phyloP scores from a whole-genome alignment of 176 grass and related monocot species.

The Avena atlantica region DNA sequence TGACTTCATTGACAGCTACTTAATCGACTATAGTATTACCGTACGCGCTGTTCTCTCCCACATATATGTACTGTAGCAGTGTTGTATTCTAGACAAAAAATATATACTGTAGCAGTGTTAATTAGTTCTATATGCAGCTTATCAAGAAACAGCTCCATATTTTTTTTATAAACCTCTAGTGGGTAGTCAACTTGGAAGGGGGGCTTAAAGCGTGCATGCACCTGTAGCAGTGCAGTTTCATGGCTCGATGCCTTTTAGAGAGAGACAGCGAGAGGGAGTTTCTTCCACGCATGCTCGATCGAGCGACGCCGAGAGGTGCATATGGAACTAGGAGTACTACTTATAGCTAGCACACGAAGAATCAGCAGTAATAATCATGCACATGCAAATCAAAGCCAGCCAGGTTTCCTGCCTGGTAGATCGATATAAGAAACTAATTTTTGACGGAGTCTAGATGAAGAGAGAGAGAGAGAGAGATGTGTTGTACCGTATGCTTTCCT shows the following conservation, averaged over 20 bases:
- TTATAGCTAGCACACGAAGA: not conserved
- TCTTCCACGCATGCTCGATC: not conserved
- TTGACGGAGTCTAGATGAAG: not conserved
- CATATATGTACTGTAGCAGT: not conserved
- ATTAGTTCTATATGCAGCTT: not conserved
- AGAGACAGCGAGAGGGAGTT: not conserved
- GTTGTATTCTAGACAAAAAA: too few relatives aligned
- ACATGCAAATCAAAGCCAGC: not conserved
- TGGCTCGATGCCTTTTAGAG: conserved; percentile 1
- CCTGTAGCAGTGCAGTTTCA: conserved; percentile 22
- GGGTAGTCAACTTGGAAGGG: conserved; percentile 20
- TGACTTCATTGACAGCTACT: conserved; percentile 42
- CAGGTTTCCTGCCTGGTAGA: not conserved
- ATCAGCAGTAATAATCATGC: too few relatives aligned
- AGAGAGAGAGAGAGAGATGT: not conserved
- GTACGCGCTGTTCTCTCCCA: not conserved
- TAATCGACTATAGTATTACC: too few relatives aligned
- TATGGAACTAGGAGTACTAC: not conserved
- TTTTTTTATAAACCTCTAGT: not conserved
- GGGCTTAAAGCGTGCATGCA: not conserved
- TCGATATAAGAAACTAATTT: too few relatives aligned
- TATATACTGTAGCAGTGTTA: not conserved
- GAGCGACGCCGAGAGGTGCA: not conserved
- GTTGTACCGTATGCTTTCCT: conserved; percentile 85
- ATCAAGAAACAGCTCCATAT: not conserved